Conservation (phyloP, 495 filamentous ascomycete species). For the Saxophila tyrrhenica region DNA sequence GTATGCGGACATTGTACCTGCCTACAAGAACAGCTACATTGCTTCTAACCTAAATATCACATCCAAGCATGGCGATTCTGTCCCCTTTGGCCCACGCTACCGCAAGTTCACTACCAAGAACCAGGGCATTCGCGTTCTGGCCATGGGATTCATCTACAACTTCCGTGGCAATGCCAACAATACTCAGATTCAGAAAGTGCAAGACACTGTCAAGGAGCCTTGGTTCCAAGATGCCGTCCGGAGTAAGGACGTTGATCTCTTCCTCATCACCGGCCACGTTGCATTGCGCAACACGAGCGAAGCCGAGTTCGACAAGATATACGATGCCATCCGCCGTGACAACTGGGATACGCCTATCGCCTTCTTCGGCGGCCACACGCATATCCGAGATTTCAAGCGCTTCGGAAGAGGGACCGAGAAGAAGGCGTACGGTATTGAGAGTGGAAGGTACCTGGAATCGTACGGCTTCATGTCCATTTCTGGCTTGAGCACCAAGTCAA, state of each 20-base stretch:
- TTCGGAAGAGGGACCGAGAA: slow-evolving; percentile 46
- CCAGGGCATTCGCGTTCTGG: slow-evolving; percentile 67
- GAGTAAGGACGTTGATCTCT: slow-evolving; percentile 71
- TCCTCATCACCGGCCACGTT: slow-evolving; percentile 80
- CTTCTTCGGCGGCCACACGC: slow-evolving; percentile 87
- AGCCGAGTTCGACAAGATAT: slow-evolving; percentile 65
- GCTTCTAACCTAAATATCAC: slow-evolving; percentile 90
- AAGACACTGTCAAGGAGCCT: slow-evolving; percentile 62
- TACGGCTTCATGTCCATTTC: slow-evolving; percentile 86
- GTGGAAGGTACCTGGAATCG: slow-evolving; percentile 97
- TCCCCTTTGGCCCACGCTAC: slow-evolving; percentile 71
- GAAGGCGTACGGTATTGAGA: slow-evolving; percentile 70
- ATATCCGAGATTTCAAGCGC: slow-evolving; percentile 72
- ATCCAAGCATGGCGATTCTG: slow-evolving; percentile 51
- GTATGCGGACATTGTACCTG: slow-evolving; percentile 63
- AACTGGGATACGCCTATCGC: slow-evolving; percentile 76
- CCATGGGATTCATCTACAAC: slow-evolving; percentile 90
- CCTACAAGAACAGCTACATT: slow-evolving; percentile 64
- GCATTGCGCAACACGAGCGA: slow-evolving; percentile 61
- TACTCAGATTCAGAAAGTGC: slow-evolving; percentile 67
- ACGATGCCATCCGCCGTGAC: slow-evolving; percentile 61
- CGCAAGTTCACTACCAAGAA: slow-evolving; percentile 84
- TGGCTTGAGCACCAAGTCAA: slow-evolving; percentile 43
- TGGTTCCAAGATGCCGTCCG: slow-evolving; percentile 87
- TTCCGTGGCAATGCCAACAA: slow-evolving; percentile 85